Percentiles rank a stretch among this genome's conserved stretches.
phyloP scores from a whole-genome alignment of 73 alveolate species.

The Tetrahymena thermophila region DNA sequence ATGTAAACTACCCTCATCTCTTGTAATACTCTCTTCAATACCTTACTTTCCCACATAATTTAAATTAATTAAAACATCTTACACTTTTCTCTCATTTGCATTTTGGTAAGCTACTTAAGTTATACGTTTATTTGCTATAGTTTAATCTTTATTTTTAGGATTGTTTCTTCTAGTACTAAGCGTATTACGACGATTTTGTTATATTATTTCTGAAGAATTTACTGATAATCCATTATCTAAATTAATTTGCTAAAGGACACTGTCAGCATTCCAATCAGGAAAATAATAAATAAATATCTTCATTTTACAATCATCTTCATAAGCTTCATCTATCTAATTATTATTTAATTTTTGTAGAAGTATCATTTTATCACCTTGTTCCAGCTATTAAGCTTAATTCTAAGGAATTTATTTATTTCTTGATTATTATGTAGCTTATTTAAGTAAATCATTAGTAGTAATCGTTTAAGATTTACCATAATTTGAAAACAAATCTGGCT shows the following conservation, averaged over 20 bases:
- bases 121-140: neutral
- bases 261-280: neutral
- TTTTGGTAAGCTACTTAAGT: neutral
- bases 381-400: neutral
- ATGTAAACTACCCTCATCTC: neutral
- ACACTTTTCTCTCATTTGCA: neutral
- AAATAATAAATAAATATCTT: neutral
- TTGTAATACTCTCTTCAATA: neutral
- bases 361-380: neutral
- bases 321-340: neutral
- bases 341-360: neutral
- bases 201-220: neutral
- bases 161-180: neutral
- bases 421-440: neutral
- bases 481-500: neutral
- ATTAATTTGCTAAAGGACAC: neutral
- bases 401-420: neutral
- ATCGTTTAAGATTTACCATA: neutral
- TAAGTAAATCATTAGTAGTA: neutral
- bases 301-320: neutral
- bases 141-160: neutral
- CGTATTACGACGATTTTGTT: neutral
- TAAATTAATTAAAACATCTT: neutral
- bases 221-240: neutral
- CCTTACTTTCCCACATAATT: neutral